phyloP scores from a whole-genome alignment of 2,329 filamentous ascomycete genomes.

The Colletotrichum sp. region DNA sequence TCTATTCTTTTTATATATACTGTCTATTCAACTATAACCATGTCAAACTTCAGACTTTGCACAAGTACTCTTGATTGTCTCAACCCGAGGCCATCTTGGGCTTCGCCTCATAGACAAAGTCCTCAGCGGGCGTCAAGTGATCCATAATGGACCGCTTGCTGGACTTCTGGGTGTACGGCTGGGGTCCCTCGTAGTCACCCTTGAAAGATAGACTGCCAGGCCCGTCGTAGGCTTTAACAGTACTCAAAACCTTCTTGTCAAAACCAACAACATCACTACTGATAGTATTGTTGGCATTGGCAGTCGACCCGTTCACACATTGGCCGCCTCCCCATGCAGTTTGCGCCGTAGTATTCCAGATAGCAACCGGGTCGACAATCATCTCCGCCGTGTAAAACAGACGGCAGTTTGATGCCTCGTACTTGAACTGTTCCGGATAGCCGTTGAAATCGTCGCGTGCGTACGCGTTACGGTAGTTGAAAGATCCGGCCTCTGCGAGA shows the following conservation, averaged over 20 bases:
- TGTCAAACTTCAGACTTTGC: not conserved
- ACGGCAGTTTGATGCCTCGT: conserved; percentile 62
- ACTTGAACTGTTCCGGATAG: conserved; percentile 61
- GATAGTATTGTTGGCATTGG: not conserved
- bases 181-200: not conserved
- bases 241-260: not conserved
- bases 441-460: conserved; percentile 19
- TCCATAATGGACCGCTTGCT: not conserved
- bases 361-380: conserved; percentile 45
- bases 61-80: not conserved
- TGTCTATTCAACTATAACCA: too few species aligned
- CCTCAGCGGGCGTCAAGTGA: not conserved
- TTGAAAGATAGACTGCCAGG: not conserved
- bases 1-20: not conserved
- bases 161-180: not conserved
- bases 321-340: not conserved
- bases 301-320: not conserved
- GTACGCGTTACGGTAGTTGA: conserved; percentile 48
- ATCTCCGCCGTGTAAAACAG: conserved; percentile 60
- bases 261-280: not conserved
- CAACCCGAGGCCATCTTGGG: not conserved
- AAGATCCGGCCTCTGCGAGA: conserved; percentile 40
- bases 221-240: not conserved
- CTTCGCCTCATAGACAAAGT: not conserved
- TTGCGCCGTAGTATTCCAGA: conserved; percentile 44